Evolutionary conservation across 1,139 yeast species (phyloP).

Genomic region (Suhomyces chickasaworum): DNA sequence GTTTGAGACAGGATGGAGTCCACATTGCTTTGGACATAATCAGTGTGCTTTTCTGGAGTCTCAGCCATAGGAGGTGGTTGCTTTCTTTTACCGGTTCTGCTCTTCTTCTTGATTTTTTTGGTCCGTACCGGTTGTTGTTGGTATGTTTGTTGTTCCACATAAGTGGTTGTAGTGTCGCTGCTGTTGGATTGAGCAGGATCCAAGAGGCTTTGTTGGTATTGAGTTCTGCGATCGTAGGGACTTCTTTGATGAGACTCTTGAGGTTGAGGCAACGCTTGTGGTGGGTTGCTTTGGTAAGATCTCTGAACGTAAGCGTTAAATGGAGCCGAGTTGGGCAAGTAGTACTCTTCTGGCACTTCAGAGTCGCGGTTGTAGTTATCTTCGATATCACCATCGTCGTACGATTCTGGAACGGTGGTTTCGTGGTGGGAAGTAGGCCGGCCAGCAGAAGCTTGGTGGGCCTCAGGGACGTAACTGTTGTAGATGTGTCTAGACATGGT

Average conservation of each 20-base stretch:
- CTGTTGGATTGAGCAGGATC: constrained; percentile 11
- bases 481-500: constrained; percentile 13
- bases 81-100: constrained; percentile 2
- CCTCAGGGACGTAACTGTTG: constrained; percentile 6
- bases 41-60: neutral
- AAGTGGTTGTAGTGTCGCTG: constrained; percentile 15
- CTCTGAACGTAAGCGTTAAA: constrained; percentile 13
- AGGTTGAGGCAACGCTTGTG: constrained; percentile 4
- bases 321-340: constrained; percentile 13
- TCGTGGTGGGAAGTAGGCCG: neutral
- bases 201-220: constrained; percentile 10
- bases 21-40: neutral
- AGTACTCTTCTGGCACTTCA: constrained; percentile 11
- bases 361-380: constrained; percentile 11
- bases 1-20: constrained; percentile 18
- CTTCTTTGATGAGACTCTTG: constrained; percentile 4
- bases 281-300: constrained; percentile 10
- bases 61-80: neutral
- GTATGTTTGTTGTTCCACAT: constrained; percentile 13
- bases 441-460: neutral
- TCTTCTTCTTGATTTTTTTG: constrained; percentile 7
- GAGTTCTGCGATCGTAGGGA: constrained; percentile 8
- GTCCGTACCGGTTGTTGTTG: constrained; percentile 6
- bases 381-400: constrained; percentile 14
- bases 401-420: constrained; percentile 1